Evolutionary conservation across 148 eudicot genomes (phyloP).

Genomic region (Drosera capensis): DNA sequence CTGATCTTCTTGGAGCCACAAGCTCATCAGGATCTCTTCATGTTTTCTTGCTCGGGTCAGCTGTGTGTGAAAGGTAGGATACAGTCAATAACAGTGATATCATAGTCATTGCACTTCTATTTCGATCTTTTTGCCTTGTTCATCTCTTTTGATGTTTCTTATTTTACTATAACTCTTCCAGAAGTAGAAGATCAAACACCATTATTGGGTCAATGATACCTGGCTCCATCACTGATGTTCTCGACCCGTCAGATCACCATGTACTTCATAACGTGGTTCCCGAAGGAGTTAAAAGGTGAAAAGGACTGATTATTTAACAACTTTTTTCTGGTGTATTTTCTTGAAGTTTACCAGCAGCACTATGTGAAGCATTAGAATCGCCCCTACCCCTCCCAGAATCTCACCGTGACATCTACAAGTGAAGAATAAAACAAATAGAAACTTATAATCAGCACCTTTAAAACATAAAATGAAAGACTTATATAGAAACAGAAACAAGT

Average conservation of each 20-base stretch:
- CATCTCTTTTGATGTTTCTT: background rate
- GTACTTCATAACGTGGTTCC: constrained; percentile 75
- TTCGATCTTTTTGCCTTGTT: background rate
- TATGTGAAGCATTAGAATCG: background rate
- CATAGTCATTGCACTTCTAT: background rate
- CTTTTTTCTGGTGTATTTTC: background rate
- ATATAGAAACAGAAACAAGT: no score
- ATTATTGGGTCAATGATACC: constrained; percentile 72
- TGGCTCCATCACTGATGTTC: constrained; percentile 48
- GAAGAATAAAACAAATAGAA: no score
- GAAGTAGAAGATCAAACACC: constrained; percentile 45
- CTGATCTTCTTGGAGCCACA: constrained; percentile 73
- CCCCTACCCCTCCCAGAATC: no score
- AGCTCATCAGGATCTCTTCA: constrained; percentile 95
- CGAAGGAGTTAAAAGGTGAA: constrained; percentile 73
- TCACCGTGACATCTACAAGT: no score
- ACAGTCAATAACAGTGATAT: constrained; percentile 1
- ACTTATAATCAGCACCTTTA: no score
- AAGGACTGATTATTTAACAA: background rate
- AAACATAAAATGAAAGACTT: no score
- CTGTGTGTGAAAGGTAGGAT: constrained; percentile 50
- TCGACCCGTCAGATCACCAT: constrained; percentile 82
- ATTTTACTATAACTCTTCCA: constrained; percentile 8
- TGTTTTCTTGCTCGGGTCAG: constrained; percentile 46
- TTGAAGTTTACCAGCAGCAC: background rate